phyloP scores from a whole-genome alignment of 805 yeast species.

The Kurtzmaniella fragi region DNA sequence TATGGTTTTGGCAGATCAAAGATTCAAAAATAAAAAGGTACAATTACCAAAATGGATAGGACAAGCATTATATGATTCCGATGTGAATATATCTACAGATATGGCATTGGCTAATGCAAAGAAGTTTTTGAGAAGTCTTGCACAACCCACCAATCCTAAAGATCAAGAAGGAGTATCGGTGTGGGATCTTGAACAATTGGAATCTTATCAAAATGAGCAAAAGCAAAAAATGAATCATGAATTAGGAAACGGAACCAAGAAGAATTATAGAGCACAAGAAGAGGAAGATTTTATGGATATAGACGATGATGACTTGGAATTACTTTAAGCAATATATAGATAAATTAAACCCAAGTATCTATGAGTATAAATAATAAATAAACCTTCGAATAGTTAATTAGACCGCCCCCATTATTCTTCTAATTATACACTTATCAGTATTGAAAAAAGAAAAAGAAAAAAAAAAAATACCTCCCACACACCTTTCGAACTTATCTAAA shows the following conservation, averaged over 20 bases:
- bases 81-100: constrained; percentile 87
- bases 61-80: constrained; percentile 89
- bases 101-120: constrained; percentile 96
- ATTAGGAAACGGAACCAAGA: constrained; percentile 6
- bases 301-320: constrained; percentile 42
- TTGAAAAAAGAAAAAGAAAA: too few relatives aligned
- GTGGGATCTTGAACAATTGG: constrained; percentile 75
- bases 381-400: too few relatives aligned
- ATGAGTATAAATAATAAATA: too few relatives aligned
- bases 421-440: too few relatives aligned
- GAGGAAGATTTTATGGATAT: constrained; percentile 42
- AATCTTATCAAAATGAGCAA: constrained; percentile 51
- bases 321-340: constrained; percentile 14
- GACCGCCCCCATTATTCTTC: too few relatives aligned
- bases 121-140: constrained; percentile 85
- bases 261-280: constrained; percentile 16
- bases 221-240: constrained; percentile 13
- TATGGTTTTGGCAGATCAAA: constrained; percentile 94
- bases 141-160: constrained; percentile 85
- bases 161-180: constrained; percentile 94
- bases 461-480: too few relatives aligned
- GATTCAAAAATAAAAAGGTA: constrained; percentile 79
- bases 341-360: too few relatives aligned
- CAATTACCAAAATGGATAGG: constrained; percentile 98
- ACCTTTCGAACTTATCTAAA: too few relatives aligned